A percentile compares a stretch with the other conserved stretches of the same genome.
Conservation (phyloP, 1,139 yeast genomes). For the Casaregolazyma suthepensis region DNA sequence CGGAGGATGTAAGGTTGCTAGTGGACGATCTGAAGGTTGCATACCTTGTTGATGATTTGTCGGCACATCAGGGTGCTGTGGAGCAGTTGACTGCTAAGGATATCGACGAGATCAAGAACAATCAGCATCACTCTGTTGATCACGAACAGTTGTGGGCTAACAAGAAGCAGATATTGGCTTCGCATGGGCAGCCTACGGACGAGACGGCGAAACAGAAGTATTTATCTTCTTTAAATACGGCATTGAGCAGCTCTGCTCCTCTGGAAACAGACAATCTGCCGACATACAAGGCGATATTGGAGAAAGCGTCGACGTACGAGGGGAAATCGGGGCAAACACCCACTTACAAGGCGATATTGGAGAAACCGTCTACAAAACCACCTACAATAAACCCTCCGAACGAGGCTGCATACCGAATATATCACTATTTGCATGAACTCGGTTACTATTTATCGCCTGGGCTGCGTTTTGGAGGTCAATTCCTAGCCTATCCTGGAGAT, state of each 20-base stretch:
- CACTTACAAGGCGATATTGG: constrained; percentile 12
- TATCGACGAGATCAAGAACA: constrained; percentile 10
- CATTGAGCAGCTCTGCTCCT: constrained; percentile 9
- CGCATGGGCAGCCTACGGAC: constrained; percentile 14
- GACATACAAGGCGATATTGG: constrained; percentile 12
- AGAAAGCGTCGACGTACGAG: constrained; percentile 14
- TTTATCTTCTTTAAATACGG: not conserved
- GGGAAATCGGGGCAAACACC: constrained; percentile 13
- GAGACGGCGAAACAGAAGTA: constrained; percentile 3
- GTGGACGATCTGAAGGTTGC: constrained; percentile 38
- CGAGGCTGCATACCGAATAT: constrained; percentile 30
- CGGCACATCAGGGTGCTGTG: constrained; percentile 29
- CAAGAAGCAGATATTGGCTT: constrained; percentile 22
- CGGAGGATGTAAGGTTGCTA: constrained; percentile 71
- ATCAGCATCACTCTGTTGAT: constrained; percentile 16
- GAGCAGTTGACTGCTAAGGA: constrained; percentile 18
- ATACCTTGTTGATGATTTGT: constrained; percentile 26
- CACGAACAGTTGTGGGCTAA: constrained; percentile 21
- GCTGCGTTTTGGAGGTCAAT: constrained; percentile 82
- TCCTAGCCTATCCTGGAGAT: constrained; percentile 91
- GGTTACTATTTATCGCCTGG: constrained; percentile 74
- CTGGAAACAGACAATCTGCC: constrained; percentile 12
- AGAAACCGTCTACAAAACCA: no score
- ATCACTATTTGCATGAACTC: constrained; percentile 39
- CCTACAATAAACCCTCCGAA: constrained; percentile 1